phyloP scores from a whole-genome alignment of 495 filamentous ascomycete genomes.

The Amphirosellinia nigrospora region DNA sequence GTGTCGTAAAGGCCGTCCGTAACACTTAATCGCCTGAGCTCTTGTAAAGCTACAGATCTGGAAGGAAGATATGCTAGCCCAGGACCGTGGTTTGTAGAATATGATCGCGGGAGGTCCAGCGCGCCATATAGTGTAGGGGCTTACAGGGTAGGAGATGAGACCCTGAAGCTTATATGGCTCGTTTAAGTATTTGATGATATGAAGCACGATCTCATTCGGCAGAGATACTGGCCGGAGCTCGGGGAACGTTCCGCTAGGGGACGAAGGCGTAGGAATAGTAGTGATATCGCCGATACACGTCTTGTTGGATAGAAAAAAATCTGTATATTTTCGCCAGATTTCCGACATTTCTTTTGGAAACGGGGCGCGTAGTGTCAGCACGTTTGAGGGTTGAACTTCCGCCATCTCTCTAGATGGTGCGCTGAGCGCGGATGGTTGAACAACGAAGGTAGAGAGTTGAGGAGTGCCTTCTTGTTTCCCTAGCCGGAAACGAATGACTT shows the following conservation, averaged over 20 bases:
- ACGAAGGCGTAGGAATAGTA: neutral
- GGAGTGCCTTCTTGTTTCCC: neutral
- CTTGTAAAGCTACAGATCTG: neutral
- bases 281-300: neutral
- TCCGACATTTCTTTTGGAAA: no score
- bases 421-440: neutral
- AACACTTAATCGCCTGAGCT: neutral
- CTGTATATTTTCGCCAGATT: neutral
- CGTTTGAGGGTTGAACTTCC: neutral
- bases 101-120: neutral
- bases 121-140: no score
- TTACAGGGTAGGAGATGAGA: neutral
- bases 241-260: neutral
- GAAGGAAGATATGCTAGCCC: neutral
- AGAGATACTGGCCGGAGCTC: neutral
- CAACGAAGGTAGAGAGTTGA: neutral
- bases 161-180: conserved; percentile 3
- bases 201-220: neutral
- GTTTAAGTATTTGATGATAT: neutral
- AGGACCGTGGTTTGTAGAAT: neutral
- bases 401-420: neutral
- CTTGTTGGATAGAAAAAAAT: neutral
- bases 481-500: neutral
- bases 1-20: neutral
- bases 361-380: neutral